Evolutionary conservation across 371 early-diverging fungal species (phyloP).

Genomic region (Haplosporangium sp.): DNA sequence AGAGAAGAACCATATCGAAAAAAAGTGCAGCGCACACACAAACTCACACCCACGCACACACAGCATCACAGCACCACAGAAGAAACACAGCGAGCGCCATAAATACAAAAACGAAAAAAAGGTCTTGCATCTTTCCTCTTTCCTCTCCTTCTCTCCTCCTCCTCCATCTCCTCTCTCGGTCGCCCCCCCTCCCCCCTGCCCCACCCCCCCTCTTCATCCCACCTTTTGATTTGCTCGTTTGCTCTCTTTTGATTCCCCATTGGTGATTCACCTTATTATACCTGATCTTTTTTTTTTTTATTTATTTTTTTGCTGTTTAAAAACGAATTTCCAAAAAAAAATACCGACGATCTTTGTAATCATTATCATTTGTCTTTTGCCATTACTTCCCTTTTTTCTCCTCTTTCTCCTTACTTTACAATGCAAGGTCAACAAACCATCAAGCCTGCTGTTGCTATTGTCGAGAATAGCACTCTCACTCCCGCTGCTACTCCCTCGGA

Average conservation of each 20-base stretch:
- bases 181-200: background rate
- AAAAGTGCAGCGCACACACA: no score
- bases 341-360: background rate
- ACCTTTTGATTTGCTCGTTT: background rate
- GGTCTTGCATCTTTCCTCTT: background rate
- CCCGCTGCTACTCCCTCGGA: background rate
- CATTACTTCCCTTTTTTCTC: background rate
- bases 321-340: constrained; percentile 13
- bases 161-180: background rate
- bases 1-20: no score
- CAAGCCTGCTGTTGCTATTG: constrained; percentile 7
- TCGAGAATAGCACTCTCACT: constrained; percentile 11
- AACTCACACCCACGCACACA: no score
- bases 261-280: background rate
- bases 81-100: no score
- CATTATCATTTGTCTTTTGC: no score
- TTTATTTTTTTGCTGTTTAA: constrained; percentile 2
- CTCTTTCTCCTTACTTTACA: background rate
- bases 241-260: background rate
- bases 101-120: background rate
- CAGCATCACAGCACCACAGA: no score
- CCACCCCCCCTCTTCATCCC: background rate
- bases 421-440: constrained; percentile 21
- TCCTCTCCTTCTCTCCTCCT: background rate
- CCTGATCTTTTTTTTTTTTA: background rate